Percentiles rank a stretch among this genome's conserved stretches.
Conservation (phyloP, 2,329 filamentous ascomycete genomes). For the Macrophomina tecta region DNA sequence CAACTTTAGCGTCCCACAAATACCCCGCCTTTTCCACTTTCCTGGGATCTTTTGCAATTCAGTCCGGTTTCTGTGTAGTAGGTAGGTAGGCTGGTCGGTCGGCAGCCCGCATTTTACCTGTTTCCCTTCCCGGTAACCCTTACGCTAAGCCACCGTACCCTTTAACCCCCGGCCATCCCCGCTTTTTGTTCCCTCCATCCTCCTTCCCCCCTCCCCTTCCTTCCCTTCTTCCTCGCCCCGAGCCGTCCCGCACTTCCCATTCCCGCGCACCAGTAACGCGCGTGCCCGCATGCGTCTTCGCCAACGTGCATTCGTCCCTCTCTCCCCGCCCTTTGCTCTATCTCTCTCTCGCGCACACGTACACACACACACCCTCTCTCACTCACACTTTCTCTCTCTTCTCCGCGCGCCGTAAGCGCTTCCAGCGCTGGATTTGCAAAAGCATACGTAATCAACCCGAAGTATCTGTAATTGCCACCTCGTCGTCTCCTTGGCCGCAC, state of each 20-base stretch:
- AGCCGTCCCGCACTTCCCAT: background rate
- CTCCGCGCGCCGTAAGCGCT: too few relatives aligned
- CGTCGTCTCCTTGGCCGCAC: too few relatives aligned
- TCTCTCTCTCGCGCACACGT: background rate
- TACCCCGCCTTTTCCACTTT: conserved; percentile 8
- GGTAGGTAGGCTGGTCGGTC: background rate
- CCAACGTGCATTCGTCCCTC: too few relatives aligned
- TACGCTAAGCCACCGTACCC: background rate
- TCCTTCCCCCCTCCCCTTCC: background rate
- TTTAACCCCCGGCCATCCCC: background rate
- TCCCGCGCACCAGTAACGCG: background rate
- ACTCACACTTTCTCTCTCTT: too few relatives aligned
- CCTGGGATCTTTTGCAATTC: background rate
- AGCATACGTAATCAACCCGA: too few relatives aligned
- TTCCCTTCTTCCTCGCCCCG: background rate
- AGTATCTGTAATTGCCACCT: too few relatives aligned
- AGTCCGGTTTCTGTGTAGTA: background rate
- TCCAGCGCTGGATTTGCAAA: too few relatives aligned
- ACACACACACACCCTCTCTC: too few relatives aligned
- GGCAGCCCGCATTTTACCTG: background rate
- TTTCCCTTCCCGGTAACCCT: too few relatives aligned
- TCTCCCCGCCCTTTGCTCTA: background rate
- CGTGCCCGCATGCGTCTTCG: background rate
- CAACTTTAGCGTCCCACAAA: background rate
- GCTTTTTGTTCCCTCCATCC: background rate